These are phyloP conservation scores for Penicillium goetzii DNA, from an alignment of 495 filamentous ascomycete species.

Conservation along the genomic window DNA sequence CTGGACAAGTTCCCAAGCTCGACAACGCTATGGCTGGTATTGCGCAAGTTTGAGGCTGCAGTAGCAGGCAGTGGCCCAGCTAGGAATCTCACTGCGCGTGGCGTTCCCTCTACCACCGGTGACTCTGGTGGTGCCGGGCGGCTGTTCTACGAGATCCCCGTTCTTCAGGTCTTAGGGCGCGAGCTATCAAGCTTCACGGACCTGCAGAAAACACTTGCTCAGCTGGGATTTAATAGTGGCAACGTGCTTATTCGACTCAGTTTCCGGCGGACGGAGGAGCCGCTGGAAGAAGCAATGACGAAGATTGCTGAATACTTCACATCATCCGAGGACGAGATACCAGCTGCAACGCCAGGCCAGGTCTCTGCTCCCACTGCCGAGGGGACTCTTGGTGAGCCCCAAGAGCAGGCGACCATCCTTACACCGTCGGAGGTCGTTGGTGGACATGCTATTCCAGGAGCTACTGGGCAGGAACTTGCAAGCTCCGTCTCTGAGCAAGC, in stretches of 20 bases:
- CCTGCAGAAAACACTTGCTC: slow-evolving; percentile 83
- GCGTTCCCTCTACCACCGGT: slow-evolving; percentile 58
- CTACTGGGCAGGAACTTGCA: slow-evolving; percentile 20
- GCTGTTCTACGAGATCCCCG: slow-evolving; percentile 83
- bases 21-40: slow-evolving; percentile 81
- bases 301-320: slow-evolving; percentile 76
- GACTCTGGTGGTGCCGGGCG: slow-evolving; percentile 67
- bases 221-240: slow-evolving; percentile 83
- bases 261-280: slow-evolving; percentile 74
- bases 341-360: slow-evolving; percentile 20
- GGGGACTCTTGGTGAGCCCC: slow-evolving; percentile 26
- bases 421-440: slow-evolving; percentile 16
- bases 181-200: slow-evolving; percentile 76
- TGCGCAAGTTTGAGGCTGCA: slow-evolving; percentile 83
- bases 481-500: slow-evolving; percentile 31
- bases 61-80: slow-evolving; percentile 57
- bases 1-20: slow-evolving; percentile 82
- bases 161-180: slow-evolving; percentile 78
- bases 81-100: slow-evolving; percentile 79
- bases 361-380: slow-evolving; percentile 19
- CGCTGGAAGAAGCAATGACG: slow-evolving; percentile 81
- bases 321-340: slow-evolving; percentile 40
- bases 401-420: slow-evolving; percentile 10
- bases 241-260: slow-evolving; percentile 74
- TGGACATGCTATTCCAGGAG: slow-evolving; percentile 17